phyloP scores from a whole-genome alignment of 2,329 filamentous ascomycete species.

The Epichloe brachyelytri region DNA sequence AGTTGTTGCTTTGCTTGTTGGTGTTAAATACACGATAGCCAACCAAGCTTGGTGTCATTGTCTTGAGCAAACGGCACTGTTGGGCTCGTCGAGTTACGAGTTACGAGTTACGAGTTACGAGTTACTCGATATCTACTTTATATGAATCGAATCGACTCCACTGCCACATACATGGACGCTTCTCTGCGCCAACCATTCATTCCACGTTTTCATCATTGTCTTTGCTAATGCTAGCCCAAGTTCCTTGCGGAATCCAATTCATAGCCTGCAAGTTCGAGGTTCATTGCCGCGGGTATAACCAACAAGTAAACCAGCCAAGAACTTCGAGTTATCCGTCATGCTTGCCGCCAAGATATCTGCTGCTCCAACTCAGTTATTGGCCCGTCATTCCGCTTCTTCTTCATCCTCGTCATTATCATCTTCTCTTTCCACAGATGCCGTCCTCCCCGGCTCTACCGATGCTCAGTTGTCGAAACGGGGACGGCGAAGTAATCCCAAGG shows the following conservation, averaged over 20 bases:
- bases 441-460: not conserved
- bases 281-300: not conserved
- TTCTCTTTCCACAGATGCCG: not conserved
- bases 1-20: no score
- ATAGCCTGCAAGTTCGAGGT: not conserved
- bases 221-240: not conserved
- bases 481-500: conserved; percentile 45
- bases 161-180: not conserved
- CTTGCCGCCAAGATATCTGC: not conserved
- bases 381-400: not conserved
- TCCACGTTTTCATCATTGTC: not conserved
- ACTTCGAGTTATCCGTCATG: not conserved
- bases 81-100: no score
- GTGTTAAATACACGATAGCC: no score
- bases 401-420: not conserved
- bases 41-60: no score
- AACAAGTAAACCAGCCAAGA: no score
- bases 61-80: no score
- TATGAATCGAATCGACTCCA: not conserved
- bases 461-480: conserved; percentile 24
- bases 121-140: no score
- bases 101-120: no score
- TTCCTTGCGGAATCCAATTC: not conserved
- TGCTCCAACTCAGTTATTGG: not conserved
- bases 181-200: not conserved